Evolutionary conservation across 2,329 filamentous ascomycete genomes (phyloP), one percentile per base, ranked within the genome.

Genomic region (Monilinia polystroma): DNA sequence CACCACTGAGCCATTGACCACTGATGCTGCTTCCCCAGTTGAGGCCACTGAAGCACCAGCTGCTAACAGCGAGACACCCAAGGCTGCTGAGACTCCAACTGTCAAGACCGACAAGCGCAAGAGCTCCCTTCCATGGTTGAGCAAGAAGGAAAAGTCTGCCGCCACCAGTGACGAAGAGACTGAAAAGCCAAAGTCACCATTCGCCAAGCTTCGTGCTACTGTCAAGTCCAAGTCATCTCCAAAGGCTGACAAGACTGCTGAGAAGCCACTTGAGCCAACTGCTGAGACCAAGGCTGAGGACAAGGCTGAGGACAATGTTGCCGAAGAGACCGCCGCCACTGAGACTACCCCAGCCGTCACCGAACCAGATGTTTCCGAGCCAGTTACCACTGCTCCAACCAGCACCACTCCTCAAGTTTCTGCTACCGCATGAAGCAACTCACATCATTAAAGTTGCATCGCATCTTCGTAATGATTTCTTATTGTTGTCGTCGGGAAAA

Each of bases 41-140:
- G 71, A 73, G 58, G 71, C 74, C 54, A 71, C 74, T 45, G 75
- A 77, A 66, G 53, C 67, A 32, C 74, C 78, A 59, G 70, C 71
- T 38, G 77, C 77, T 69, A 78, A 79, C 73, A 80, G 80, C 67
- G 74, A 79, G 68, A 74, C 78, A 67, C 76, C 77, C 68, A 73
- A 78, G 68, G 67, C 73, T 67, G 64, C 70, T 52, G 80, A 80
- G 72, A 76, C 74, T 64, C 74, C 75, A 66, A 70, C 73, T 41
- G 70, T 75, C 66, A 81, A 81, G 76, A 66, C 74, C 38, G 78
- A 78, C 73, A 90, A 90, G 85, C 86, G 88, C 73, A 80, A 81
- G 72, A 89, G 86, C 72, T 84, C 90, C 78, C 71, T 77, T 35
- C 76, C 76, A 69, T 90, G 86, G 87, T 72, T 83, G 77, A 85